These are phyloP conservation scores for Dysphania ambrosioides DNA, from an alignment of 148 eudicot species.

Conservation along the genomic window DNA sequence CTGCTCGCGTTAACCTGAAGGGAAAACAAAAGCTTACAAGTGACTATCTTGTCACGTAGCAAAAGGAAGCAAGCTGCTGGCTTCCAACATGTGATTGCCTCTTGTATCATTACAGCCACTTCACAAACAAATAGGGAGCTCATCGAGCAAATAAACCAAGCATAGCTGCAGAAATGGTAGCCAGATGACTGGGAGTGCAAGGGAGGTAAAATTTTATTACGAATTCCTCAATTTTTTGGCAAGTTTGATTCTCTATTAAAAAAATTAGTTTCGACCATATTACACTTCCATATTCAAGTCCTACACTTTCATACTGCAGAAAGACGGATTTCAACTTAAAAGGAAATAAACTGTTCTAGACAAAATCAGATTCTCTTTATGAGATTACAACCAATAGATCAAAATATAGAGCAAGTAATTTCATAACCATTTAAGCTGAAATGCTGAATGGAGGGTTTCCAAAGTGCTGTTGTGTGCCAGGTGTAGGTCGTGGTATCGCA, in stretches of 20 bases:
- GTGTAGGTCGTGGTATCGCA: slow-evolving; percentile 54
- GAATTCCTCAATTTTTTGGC: too few relatives aligned
- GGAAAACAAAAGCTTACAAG: too few relatives aligned
- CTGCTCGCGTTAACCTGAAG: too few relatives aligned
- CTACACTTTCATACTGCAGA: not conserved
- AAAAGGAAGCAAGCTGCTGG: not conserved
- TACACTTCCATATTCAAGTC: not conserved
- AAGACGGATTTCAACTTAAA: not conserved
- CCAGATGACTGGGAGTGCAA: not conserved
- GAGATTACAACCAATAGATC: not conserved
- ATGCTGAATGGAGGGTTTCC: slow-evolving; percentile 31
- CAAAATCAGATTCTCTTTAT: not conserved
- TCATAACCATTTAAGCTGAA: slow-evolving; percentile 22
- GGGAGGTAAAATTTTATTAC: too few relatives aligned
- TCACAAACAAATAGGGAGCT: too few relatives aligned
- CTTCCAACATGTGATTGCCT: not conserved
- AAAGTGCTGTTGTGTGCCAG: slow-evolving; percentile 31
- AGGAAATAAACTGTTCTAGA: not conserved
- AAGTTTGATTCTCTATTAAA: not conserved
- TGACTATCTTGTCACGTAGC: too few relatives aligned
- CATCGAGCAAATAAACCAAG: too few relatives aligned
- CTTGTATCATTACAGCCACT: not conserved
- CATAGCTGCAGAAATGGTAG: not conserved
- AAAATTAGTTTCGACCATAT: not conserved
- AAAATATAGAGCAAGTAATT: not conserved